Percentiles rank a stretch among this genome's conserved stretches.
Conservation (phyloP, 495 filamentous ascomycete species). For the Penicillium crystallinum region DNA sequence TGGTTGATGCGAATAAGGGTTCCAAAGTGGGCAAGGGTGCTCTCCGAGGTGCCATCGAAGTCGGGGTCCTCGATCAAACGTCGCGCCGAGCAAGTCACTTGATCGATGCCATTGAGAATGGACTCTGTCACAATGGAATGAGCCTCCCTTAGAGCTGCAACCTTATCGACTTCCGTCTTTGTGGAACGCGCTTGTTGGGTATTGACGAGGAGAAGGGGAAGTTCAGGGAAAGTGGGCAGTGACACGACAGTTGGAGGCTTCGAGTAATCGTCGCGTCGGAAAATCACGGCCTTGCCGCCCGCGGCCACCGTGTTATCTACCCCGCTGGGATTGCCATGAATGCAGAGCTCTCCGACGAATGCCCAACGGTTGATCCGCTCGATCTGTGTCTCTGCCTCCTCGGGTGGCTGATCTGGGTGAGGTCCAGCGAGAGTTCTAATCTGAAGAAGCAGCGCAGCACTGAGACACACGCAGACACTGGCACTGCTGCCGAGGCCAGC, state of each 20-base stretch:
- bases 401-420: conserved; percentile 76
- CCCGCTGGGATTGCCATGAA: conserved; percentile 92
- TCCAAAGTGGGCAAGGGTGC: conserved; percentile 64
- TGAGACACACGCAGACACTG: conserved; percentile 86
- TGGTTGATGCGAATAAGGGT: conserved; percentile 91
- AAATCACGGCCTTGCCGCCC: conserved; percentile 87
- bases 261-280: conserved; percentile 70
- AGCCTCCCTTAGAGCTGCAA: conserved; percentile 59
- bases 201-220: conserved; percentile 85
- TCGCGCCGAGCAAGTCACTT: conserved; percentile 69
- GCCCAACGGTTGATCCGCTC: conserved; percentile 97
- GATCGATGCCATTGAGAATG: conserved; percentile 78
- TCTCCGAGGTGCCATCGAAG: conserved; percentile 54
- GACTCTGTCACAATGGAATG: conserved; percentile 69
- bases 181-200: conserved; percentile 81
- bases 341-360: conserved; percentile 93
- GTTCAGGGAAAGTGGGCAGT: conserved; percentile 78
- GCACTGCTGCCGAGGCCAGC: conserved; percentile 91
- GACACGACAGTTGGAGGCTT: conserved; percentile 74
- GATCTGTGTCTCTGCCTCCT: conserved; percentile 76
- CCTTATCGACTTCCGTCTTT: conserved; percentile 77
- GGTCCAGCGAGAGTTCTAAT: conserved; percentile 81
- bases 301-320: conserved; percentile 97
- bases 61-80: conserved; percentile 59
- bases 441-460: conserved; percentile 79